Evolutionary conservation across 768 basidiomycete genomes (phyloP), one percentile per base, ranked within the genome.

Genomic region (Podaxis mareebaensis): DNA sequence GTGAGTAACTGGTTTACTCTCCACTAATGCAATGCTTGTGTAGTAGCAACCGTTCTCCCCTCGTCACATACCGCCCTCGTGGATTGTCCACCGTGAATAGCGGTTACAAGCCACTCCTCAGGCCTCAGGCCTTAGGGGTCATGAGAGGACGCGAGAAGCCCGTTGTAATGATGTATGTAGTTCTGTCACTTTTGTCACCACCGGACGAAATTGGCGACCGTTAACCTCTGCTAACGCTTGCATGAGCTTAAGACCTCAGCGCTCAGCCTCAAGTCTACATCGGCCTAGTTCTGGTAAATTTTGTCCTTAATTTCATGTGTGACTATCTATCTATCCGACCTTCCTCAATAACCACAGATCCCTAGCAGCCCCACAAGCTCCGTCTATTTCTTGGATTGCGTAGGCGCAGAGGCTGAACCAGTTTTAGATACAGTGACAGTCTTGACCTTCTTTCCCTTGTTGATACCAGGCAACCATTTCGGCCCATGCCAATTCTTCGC

Each of bases 401-500:
- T 51, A 22, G 49, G 49, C 20, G 49, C 49, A 51, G 49, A 51
- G 10, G 49, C 22, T 13, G 49, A 51, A 17, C 8, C 22, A 24
- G 49, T 51, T 22, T 4, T 4, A 12, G 26, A 51, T 22, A 11
- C 0, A 10, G 49, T 26, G 22, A 24, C 20, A 5, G 49, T 51
- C 20, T 51, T 51, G 11, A 55, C 2, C 26, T 65, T 69, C 65
- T 74, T 74, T 24, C 71, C 72, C 30, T 65, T 68, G 51, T 68
- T 66, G 52, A 71, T 67, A 5, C 64, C 68, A 26, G 66, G 67
- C 30, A 68, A 42, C 20, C 66, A 62, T 36, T 66, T 69, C 15
- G 68, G 64, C 13, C 68, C 53, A 33, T 70, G 73, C 46, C 68
- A 71, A 49, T 72, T 73, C 66, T 73, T 72, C 10, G 74, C 71